Base-by-base conservation (phyloP, 768 basidiomycete genomes). In the Lactarius trivialis region DNA sequence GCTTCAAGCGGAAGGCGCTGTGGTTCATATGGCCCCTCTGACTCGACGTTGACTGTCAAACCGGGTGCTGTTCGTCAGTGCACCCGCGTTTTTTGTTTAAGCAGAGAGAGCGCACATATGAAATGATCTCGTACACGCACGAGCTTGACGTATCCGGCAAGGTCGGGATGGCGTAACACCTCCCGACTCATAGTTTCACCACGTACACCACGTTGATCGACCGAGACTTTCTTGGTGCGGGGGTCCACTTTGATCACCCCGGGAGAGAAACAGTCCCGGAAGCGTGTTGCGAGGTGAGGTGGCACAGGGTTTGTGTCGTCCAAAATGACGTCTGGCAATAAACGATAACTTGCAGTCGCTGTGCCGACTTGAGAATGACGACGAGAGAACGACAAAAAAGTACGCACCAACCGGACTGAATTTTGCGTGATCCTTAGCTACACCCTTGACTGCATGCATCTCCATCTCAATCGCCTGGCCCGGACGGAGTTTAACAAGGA, bases 281-380 rank as follows among this genome's bases (percentile, higher is more conserved):
- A 98, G 66, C 91, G 92, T 37, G 86, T 79, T 4, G 86, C 85
- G 34, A 85, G 82, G n/a, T 85, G 77, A 7, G 84, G 80, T 0
- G 93, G 89, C 33, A 98, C 87, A 0, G 89, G 88, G 65, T 85
- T 84, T 61, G 76, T 77, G 45, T 88, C 85, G 69, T 82, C 82
- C 64, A 88, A 76, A 54, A 79, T 72, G 72, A 99, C 89, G 66
- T 89, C 79, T 0, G 97, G 97, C 33, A 97, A 82, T 7, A 97
- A 80, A 55, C 97, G 89, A 71, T 98, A 99, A 0, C 94, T 91
- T 3, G 97, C 96, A 7, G 95, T 98, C 3, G 96, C 96, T 94
- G 65, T 9, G 12, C 26, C 11, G 37, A 4, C 12, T 51, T 68
- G 48, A 24, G 1, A 15, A 51, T 34, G n/a, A 57, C 11, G n/a